phyloP scores from a whole-genome alignment of 208 protist species.

The Trypanosoma avium region DNA sequence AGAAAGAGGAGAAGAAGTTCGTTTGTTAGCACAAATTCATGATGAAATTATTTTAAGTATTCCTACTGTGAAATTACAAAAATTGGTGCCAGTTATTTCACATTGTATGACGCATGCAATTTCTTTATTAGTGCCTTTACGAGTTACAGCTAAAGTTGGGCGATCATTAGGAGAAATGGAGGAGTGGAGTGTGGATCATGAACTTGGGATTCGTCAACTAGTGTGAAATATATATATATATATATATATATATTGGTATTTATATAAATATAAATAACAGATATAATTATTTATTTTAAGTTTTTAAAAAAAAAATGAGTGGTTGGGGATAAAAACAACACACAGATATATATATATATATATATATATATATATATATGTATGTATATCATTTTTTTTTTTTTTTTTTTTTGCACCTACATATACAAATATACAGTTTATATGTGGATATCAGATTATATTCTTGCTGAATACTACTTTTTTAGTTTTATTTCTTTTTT shows the following conservation, averaged over 20 bases:
- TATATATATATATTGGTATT: background rate
- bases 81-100: slow-evolving; percentile 35
- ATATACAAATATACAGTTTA: background rate
- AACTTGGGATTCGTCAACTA: slow-evolving; percentile 47
- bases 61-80: slow-evolving; percentile 22
- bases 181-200: slow-evolving; percentile 77
- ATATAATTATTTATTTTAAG: no score
- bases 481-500: no score
- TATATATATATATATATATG: slow-evolving; percentile 2
- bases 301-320: no score
- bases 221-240: background rate
- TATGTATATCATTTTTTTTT: slow-evolving; percentile 10
- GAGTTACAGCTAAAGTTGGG: slow-evolving; percentile 67
- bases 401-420: slow-evolving; percentile 1
- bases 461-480: no score
- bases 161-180: slow-evolving; percentile 63
- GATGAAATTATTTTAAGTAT: slow-evolving; percentile 63
- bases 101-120: slow-evolving; percentile 46
- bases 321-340: background rate
- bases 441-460: no score
- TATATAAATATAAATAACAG: background rate
- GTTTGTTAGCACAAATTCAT: slow-evolving; percentile 63
- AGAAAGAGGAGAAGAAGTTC: slow-evolving; percentile 35
- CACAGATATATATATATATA: slow-evolving; percentile 3
- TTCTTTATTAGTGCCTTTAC: slow-evolving; percentile 56